A percentile compares a stretch with the other conserved stretches of the same genome.
Evolutionary conservation across 768 basidiomycete species (phyloP).

Genomic region (Tulasnella sp.): DNA sequence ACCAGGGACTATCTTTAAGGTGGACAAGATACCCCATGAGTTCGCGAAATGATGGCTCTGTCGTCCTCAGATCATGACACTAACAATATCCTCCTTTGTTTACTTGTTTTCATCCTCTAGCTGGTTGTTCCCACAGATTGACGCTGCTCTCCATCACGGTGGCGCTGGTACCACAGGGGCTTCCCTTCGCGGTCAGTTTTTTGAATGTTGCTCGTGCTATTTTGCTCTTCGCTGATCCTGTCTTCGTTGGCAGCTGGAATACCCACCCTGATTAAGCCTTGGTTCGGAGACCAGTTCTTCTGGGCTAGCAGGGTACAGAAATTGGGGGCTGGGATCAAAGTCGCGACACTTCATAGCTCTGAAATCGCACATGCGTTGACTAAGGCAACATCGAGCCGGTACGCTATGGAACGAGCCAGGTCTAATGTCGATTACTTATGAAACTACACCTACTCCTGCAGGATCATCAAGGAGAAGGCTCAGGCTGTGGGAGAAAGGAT

Average conservation of each 20-base stretch:
- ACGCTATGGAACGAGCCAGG: constrained; percentile 19
- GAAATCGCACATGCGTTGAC: constrained; percentile 46
- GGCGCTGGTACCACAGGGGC: constrained; percentile 66
- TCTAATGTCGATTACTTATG: neutral
- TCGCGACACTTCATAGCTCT: constrained; percentile 36
- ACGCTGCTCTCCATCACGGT: constrained; percentile 57
- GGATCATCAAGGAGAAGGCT: constrained; percentile 53
- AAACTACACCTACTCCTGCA: constrained; percentile 19
- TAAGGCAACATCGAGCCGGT: constrained; percentile 45
- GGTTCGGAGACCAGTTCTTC: constrained; percentile 61
- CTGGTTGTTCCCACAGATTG: constrained; percentile 50
- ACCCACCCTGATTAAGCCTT: constrained; percentile 59
- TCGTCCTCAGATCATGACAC: neutral
- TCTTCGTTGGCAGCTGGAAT: constrained; percentile 35
- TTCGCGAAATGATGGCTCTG: constrained; percentile 22
- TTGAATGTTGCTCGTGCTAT: too few species aligned
- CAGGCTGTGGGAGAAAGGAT: constrained; percentile 37
- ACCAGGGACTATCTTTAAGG: constrained; percentile 21
- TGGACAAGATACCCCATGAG: constrained; percentile 63
- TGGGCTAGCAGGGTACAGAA: constrained; percentile 56
- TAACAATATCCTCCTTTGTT: neutral
- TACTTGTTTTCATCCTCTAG: constrained; percentile 23
- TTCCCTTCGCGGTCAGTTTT: constrained; percentile 36
- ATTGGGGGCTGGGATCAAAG: constrained; percentile 43
- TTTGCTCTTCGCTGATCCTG: neutral